These are phyloP conservation scores for Streptanthus diversifolius DNA, from an alignment of 345 rosid species.

Conservation along the genomic window DNA sequence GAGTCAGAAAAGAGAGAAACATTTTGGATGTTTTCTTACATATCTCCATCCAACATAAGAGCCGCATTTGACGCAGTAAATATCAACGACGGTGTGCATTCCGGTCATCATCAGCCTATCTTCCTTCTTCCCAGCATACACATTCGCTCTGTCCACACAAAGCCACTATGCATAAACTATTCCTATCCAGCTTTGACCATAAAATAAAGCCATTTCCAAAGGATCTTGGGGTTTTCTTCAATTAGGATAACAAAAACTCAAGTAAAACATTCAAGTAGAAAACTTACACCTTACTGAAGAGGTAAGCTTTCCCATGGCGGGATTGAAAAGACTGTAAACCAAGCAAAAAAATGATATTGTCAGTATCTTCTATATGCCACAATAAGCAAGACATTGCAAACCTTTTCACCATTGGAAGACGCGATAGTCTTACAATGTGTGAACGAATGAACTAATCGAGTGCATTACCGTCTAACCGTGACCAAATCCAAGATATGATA, in stretches of 20 bases:
- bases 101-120: conserved; percentile 90
- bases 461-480: not conserved
- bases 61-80: conserved; percentile 82
- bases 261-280: conserved; percentile 28
- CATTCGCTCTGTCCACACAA: conserved; percentile 55
- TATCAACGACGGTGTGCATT: conserved; percentile 82
- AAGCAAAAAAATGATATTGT: not conserved
- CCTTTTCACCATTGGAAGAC: not conserved
- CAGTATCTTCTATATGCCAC: not conserved
- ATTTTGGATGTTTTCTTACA: conserved; percentile 34
- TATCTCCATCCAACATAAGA: conserved; percentile 86
- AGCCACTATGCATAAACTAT: not conserved
- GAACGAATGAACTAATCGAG: not conserved
- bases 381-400: not conserved
- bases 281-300: conserved; percentile 98
- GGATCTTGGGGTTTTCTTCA: not conserved
- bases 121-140: conserved; percentile 65
- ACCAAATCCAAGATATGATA: not conserved
- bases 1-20: conserved; percentile 42
- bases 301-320: conserved; percentile 98
- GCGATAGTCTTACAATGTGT: not conserved
- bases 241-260: not conserved
- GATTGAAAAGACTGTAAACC: conserved; percentile 62
- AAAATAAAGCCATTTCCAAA: not conserved
- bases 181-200: not conserved